Percentiles rank a stretch among this genome's conserved stretches.
Evolutionary conservation across 495 filamentous ascomycete genomes (phyloP).

Genomic region (Podospora fimiseda): DNA sequence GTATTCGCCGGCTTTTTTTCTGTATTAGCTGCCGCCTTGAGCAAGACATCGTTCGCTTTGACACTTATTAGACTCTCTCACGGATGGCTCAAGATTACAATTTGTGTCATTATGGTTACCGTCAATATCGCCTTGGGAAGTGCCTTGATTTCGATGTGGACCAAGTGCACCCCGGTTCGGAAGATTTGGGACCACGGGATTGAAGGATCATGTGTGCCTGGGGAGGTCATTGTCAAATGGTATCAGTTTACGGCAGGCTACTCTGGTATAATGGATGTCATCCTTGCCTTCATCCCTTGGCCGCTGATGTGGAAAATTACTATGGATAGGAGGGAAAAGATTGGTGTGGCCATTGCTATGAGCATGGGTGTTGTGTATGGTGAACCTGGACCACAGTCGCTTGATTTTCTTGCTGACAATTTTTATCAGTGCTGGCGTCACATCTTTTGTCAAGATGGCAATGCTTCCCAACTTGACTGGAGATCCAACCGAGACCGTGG

Average conservation of each 20-base stretch:
- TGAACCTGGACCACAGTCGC: background rate
- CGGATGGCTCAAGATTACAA: conserved; percentile 12
- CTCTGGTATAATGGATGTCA: conserved; percentile 29
- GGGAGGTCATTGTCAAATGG: conserved; percentile 10
- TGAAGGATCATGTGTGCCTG: conserved; percentile 17
- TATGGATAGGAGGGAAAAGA: conserved; percentile 24
- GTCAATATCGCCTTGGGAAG: conserved; percentile 15
- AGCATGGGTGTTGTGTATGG: conserved; percentile 33
- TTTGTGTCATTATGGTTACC: conserved; percentile 21
- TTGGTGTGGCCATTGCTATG: conserved; percentile 30
- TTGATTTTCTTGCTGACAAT: background rate
- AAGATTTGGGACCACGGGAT: conserved; percentile 16
- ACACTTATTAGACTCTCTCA: conserved; percentile 18
- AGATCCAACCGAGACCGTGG: conserved; percentile 21
- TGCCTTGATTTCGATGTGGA: conserved; percentile 21
- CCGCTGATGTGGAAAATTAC: conserved; percentile 21
- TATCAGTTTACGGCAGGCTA: conserved; percentile 28
- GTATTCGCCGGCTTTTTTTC: conserved; percentile 22
- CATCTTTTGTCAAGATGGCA: conserved; percentile 19
- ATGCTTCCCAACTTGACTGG: conserved; percentile 12
- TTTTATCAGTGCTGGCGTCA: conserved; percentile 10
- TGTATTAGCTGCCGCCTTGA: conserved; percentile 16
- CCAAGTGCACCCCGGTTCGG: conserved; percentile 17
- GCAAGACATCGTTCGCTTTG: conserved; percentile 23
- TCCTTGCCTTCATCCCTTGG: conserved; percentile 33